phyloP scores from a whole-genome alignment of 2,329 filamentous ascomycete species.

The Fusarium mangiferae region DNA sequence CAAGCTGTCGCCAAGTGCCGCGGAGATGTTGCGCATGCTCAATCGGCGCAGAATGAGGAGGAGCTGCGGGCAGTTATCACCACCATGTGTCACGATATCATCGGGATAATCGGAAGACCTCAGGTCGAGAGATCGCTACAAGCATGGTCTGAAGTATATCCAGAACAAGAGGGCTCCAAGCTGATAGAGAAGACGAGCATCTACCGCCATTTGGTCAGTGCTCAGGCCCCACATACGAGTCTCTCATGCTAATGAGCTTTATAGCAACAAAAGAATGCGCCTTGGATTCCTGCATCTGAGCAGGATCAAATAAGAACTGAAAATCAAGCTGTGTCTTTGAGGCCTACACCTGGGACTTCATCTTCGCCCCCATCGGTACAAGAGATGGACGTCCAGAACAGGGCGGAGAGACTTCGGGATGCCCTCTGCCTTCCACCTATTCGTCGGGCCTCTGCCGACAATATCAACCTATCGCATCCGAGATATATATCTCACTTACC shows the following conservation, averaged over 20 bases:
- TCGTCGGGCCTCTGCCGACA: not conserved
- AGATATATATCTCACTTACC: not conserved
- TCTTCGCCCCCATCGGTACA: not conserved
- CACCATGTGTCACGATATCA: not conserved
- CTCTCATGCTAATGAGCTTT: not conserved
- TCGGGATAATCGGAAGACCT: not conserved
- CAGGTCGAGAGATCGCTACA: not conserved
- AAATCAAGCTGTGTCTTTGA: not conserved
- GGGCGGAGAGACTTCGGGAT: not conserved
- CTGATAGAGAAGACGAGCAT: not conserved
- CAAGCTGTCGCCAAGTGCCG: not conserved
- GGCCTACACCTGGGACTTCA: not conserved
- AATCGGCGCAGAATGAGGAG: not conserved
- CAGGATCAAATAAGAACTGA: not conserved
- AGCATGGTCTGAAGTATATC: constrained; percentile 3
- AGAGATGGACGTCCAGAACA: not conserved
- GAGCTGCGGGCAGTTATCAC: not conserved
- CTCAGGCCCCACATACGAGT: too few relatives aligned
- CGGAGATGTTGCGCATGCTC: not conserved
- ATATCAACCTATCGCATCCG: not conserved
- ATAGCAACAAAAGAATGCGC: not conserved
- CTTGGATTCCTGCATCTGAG: not conserved
- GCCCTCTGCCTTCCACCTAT: not conserved
- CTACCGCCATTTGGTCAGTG: not conserved
- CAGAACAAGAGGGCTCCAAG: not conserved